phyloP scores from a whole-genome alignment of 164 flowering plant genomes.

The Liquidambar formosana region DNA sequence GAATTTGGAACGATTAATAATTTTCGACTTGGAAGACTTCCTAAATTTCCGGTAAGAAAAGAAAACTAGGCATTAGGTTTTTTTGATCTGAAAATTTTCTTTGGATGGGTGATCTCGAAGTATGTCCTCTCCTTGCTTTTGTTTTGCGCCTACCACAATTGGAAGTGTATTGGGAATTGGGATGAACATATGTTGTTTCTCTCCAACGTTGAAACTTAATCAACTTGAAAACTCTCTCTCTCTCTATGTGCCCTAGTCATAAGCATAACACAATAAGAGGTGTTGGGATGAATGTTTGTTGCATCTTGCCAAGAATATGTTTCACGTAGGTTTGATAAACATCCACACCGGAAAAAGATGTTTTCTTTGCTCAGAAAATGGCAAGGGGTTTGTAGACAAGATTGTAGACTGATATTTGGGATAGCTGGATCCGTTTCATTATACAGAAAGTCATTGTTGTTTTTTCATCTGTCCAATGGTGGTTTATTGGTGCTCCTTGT shows the following conservation, averaged over 20 bases:
- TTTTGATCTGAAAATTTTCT: background rate
- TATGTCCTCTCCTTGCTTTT: too few relatives aligned
- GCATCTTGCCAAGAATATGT: too few relatives aligned
- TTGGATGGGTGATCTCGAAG: too few relatives aligned
- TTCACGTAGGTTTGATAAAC: too few relatives aligned
- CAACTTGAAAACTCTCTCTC: too few relatives aligned
- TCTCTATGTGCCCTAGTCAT: too few relatives aligned
- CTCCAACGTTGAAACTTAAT: too few relatives aligned
- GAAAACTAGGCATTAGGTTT: background rate
- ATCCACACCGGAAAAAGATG: too few relatives aligned
- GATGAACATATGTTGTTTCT: background rate
- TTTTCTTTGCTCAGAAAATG: too few relatives aligned
- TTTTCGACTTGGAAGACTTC: slow-evolving; percentile 94
- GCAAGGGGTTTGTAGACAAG: background rate
- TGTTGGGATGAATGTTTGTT: too few relatives aligned
- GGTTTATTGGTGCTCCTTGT: background rate
- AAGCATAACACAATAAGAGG: too few relatives aligned
- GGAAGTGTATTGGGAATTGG: background rate
- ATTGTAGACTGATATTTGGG: background rate
- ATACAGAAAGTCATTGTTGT: too few relatives aligned
- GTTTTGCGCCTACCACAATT: background rate
- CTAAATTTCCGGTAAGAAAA: slow-evolving; percentile 82
- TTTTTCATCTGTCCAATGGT: background rate
- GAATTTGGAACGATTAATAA: slow-evolving; percentile 99
- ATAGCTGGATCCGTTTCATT: background rate